Evolutionary conservation across 495 filamentous ascomycete genomes (phyloP).

Genomic region (Sphaerosporella brunnea): DNA sequence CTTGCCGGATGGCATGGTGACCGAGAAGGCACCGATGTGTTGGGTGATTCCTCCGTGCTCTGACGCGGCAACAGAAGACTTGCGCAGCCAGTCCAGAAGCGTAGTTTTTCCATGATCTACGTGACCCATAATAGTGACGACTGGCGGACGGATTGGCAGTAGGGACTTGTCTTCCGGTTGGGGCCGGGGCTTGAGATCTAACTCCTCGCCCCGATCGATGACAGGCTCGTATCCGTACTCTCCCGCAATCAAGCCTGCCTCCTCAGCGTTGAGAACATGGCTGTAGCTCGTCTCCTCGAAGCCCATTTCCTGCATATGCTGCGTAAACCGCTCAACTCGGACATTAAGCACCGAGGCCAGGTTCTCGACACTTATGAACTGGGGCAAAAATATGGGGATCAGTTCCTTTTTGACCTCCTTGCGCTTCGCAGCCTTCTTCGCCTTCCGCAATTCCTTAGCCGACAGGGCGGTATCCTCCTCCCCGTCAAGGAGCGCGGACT

Average conservation of each 20-base stretch:
- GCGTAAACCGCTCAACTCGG: conserved; percentile 50
- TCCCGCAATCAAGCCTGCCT: conserved; percentile 70
- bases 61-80: conserved; percentile 71
- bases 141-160: conserved; percentile 63
- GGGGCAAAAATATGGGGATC: conserved; percentile 60
- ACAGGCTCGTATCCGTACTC: conserved; percentile 90
- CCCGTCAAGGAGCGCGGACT: conserved; percentile 25
- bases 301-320: conserved; percentile 58
- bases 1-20: conserved; percentile 66
- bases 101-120: conserved; percentile 99
- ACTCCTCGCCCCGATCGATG: conserved; percentile 45
- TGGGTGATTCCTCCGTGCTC: conserved; percentile 98
- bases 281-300: conserved; percentile 66
- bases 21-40: conserved; percentile 97
- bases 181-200: conserved; percentile 59
- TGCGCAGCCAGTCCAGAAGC: conserved; percentile 80
- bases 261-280: conserved; percentile 76
- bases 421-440: conserved; percentile 28
- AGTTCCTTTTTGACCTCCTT: conserved; percentile 32
- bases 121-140: conserved; percentile 99
- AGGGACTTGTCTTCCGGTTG: conserved; percentile 50
- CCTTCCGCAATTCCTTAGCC: conserved; percentile 26
- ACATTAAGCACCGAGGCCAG: conserved; percentile 63
- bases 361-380: conserved; percentile 75
- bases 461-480: conserved; percentile 19